A percentile compares a stretch with the other conserved stretches of the same genome.
These are phyloP conservation scores for Chalciporus sp. DNA, from an alignment of 1,284 basidiomycete genomes.

Conservation along the genomic window DNA sequence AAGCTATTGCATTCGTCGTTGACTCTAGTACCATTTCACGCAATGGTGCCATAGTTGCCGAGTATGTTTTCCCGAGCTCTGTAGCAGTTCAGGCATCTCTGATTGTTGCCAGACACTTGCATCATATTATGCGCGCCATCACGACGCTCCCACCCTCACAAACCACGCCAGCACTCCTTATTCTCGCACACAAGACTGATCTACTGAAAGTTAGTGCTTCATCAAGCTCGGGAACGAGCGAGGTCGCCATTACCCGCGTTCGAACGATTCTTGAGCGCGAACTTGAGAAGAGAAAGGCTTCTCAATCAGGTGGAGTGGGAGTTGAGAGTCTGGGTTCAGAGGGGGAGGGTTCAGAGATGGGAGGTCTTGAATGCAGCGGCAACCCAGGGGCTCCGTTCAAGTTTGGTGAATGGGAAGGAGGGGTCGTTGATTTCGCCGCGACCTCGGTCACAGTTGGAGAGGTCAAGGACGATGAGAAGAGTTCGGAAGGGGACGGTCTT, in stretches of 20 bases:
- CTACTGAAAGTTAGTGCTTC: conserved; percentile 56
- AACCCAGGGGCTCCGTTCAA: conserved; percentile 53
- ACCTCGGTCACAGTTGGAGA: conserved; percentile 52
- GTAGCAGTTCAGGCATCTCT: neutral
- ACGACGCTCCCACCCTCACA: conserved; percentile 72
- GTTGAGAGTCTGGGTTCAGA: conserved; percentile 73
- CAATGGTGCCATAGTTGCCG: conserved; percentile 70
- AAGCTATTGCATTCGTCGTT: conserved; percentile 72
- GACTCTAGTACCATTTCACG: conserved; percentile 75
- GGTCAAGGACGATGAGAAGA: conserved; percentile 38
- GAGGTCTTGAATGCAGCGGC: conserved; percentile 63
- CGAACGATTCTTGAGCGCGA: conserved; percentile 78
- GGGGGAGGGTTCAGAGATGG: conserved; percentile 57
- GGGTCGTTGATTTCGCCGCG: conserved; percentile 65
- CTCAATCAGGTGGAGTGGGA: conserved; percentile 63
- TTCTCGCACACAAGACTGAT: conserved; percentile 77
- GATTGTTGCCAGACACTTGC: conserved; percentile 58
- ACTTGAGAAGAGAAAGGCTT: conserved; percentile 69
- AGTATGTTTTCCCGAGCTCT: conserved; percentile 52
- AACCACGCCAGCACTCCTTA: conserved; percentile 55
- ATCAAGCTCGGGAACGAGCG: conserved; percentile 41
- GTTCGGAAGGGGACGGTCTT: conserved; percentile 42
- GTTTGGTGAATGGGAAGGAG: conserved; percentile 80
- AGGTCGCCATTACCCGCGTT: conserved; percentile 67
- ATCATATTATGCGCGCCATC: conserved; percentile 67